phyloP scores from a whole-genome alignment of 768 basidiomycete species.

The Pleurotus djamor region DNA sequence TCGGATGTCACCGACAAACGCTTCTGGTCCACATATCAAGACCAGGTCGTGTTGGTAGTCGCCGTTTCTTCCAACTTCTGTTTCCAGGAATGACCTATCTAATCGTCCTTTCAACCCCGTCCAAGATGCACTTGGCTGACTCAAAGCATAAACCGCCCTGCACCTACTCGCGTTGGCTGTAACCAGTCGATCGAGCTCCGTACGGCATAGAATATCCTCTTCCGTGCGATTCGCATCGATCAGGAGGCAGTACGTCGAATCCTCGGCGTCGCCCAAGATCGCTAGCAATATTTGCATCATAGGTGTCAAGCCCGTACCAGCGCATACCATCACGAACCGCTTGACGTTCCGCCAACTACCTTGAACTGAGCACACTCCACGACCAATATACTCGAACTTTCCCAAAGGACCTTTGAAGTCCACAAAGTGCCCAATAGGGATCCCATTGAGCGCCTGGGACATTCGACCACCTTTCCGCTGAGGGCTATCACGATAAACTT shows the following conservation, averaged over 20 bases:
- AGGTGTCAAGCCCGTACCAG: slow-evolving; percentile 58
- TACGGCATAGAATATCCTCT: slow-evolving; percentile 47
- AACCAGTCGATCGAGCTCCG: slow-evolving; percentile 42
- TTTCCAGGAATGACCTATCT: slow-evolving; percentile 29
- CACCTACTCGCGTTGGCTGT: slow-evolving; percentile 21
- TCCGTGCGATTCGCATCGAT: slow-evolving; percentile 40
- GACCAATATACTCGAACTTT: slow-evolving; percentile 49
- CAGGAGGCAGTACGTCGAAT: slow-evolving; percentile 44
- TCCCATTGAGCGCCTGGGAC: slow-evolving; percentile 41
- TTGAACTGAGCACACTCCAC: slow-evolving; percentile 32
- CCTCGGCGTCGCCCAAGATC: slow-evolving; percentile 34
- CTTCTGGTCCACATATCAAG: slow-evolving; percentile 49
- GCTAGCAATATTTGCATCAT: slow-evolving; percentile 54
- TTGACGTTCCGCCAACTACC: slow-evolving; percentile 28
- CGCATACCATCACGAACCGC: slow-evolving; percentile 54
- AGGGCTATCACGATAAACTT: slow-evolving; percentile 24
- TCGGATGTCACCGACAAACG: slow-evolving; percentile 31
- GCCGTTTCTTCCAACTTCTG: slow-evolving; percentile 34
- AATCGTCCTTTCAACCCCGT: slow-evolving; percentile 38
- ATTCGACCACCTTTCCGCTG: slow-evolving; percentile 50
- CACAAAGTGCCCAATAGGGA: slow-evolving; percentile 44
- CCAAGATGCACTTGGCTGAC: slow-evolving; percentile 34
- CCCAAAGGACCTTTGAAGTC: slow-evolving; percentile 64
- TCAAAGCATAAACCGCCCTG: slow-evolving; percentile 42
- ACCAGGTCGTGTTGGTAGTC: slow-evolving; percentile 36